phyloP scores from a whole-genome alignment of 257 asterid genomes.

The Solanum corneliomulleri region DNA sequence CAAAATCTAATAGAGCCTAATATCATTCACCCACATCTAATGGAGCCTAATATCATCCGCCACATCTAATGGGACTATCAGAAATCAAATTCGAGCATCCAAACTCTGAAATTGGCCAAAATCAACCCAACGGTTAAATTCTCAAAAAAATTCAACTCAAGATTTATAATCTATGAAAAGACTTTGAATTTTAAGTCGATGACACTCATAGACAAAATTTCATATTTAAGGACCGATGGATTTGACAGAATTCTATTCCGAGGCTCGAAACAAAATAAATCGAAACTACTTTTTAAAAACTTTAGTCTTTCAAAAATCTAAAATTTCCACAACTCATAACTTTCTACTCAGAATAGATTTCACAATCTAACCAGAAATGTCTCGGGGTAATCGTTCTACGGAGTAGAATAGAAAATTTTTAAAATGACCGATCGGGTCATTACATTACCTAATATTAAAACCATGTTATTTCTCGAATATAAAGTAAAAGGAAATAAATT shows the following conservation, averaged over 20 bases:
- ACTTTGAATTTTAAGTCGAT: background rate
- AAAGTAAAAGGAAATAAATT: background rate
- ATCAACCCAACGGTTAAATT: background rate
- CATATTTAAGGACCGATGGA: background rate
- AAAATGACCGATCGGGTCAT: background rate
- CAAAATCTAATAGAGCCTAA: no score
- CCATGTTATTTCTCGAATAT: no score
- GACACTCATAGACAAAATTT: background rate
- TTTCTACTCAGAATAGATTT: background rate
- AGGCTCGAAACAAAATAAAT: no score
- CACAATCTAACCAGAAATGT: background rate
- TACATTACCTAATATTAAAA: background rate
- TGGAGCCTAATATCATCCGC: background rate
- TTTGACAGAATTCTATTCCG: background rate
- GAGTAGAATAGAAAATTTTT: background rate
- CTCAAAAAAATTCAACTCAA: background rate
- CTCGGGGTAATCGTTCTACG: background rate
- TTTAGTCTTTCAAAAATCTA: background rate
- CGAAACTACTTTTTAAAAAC: background rate
- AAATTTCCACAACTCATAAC: background rate
- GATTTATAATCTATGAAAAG: background rate
- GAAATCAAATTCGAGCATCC: background rate
- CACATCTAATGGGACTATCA: background rate
- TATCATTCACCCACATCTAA: background rate
- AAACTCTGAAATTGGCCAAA: background rate